Evolutionary conservation across 306 rosid species (phyloP).

Genomic region (Ammopiptanthus mongolicus): DNA sequence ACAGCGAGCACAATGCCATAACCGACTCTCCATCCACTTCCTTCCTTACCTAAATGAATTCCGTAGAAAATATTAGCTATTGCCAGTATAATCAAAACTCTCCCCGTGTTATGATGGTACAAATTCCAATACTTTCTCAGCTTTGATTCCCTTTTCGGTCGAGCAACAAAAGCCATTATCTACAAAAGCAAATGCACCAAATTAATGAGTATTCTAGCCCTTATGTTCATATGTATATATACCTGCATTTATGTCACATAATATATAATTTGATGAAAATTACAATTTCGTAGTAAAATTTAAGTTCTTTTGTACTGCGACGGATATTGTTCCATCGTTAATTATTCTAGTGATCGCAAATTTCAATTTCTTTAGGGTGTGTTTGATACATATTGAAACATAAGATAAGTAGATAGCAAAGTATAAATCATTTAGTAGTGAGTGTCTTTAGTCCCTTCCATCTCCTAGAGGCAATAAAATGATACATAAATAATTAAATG

Average conservation of each 20-base stretch:
- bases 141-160: slow-evolving; percentile 57
- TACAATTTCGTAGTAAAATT: not conserved
- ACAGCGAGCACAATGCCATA: slow-evolving; percentile 55
- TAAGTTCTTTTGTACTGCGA: too few species aligned
- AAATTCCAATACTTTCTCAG: slow-evolving; percentile 68
- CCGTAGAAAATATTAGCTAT: slow-evolving; percentile 77
- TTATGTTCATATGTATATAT: not conserved
- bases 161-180: slow-evolving; percentile 58
- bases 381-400: too few species aligned
- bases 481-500: too few species aligned
- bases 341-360: too few species aligned
- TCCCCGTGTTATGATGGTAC: slow-evolving; percentile 61
- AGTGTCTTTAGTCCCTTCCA: too few species aligned
- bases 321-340: too few species aligned
- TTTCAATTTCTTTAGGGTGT: too few species aligned
- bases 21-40: slow-evolving; percentile 46
- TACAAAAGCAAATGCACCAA: slow-evolving; percentile 2
- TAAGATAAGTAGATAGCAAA: too few species aligned
- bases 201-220: not conserved
- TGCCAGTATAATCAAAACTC: slow-evolving; percentile 48
- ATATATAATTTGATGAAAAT: too few species aligned
- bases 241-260: not conserved
- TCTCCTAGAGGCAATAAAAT: too few species aligned
- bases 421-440: too few species aligned
- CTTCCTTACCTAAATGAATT: slow-evolving; percentile 50